Percentiles rank a stretch among this genome's conserved stretches.
Conservation (phyloP, 441 rosid species). For the Eruca vesicaria region DNA sequence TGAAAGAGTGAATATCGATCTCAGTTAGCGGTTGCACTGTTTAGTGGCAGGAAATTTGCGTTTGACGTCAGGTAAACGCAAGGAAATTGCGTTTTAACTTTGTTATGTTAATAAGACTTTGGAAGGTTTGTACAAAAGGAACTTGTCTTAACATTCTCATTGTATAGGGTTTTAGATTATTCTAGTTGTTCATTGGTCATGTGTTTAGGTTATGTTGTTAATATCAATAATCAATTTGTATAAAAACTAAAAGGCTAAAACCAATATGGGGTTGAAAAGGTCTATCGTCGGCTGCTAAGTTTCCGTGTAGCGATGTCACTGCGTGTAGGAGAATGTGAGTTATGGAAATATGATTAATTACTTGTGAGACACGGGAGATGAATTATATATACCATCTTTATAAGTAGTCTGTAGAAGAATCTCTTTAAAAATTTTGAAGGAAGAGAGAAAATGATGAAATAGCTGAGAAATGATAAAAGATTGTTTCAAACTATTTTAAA, state of each 20-base stretch:
- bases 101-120: slow-evolving; percentile 19
- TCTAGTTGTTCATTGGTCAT: slow-evolving; percentile 19
- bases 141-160: slow-evolving; percentile 26
- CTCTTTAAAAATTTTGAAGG: no score
- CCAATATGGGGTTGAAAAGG: neutral
- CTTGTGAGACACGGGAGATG: neutral
- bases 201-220: slow-evolving; percentile 22
- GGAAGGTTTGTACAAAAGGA: slow-evolving; percentile 33
- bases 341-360: neutral
- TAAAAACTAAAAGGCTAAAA: neutral
- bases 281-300: no score
- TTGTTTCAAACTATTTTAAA: no score
- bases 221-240: slow-evolving; percentile 13
- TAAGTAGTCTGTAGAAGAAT: no score
- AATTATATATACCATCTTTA: no score
- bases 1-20: slow-evolving; percentile 60
- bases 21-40: slow-evolving; percentile 40
- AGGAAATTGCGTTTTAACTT: slow-evolving; percentile 11
- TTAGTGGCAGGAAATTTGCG: neutral
- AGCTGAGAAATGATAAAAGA: no score
- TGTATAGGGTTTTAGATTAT: slow-evolving; percentile 22
- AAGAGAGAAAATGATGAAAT: no score
- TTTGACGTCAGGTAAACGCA: neutral
- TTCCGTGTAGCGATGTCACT: neutral
- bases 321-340: neutral